Percentiles rank a stretch among this genome's conserved stretches.
These are phyloP conservation scores for Candida endomychidarum DNA, from an alignment of 805 yeast genomes.

Conservation along the genomic window DNA sequence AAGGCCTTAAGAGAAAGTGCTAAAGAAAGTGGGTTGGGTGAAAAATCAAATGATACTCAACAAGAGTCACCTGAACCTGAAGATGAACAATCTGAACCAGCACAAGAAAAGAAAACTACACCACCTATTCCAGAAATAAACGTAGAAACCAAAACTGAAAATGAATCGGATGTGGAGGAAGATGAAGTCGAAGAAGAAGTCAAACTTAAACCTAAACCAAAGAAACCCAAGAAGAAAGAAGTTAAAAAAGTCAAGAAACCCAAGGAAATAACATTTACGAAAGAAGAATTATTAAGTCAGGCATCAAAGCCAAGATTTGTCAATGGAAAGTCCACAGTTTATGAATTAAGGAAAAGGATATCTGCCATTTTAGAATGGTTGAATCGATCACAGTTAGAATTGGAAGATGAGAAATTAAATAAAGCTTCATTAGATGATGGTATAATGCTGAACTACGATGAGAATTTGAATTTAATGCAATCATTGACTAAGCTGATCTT, in stretches of 20 bases:
- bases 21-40: constrained; percentile 2
- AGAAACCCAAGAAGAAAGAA: constrained; percentile 17
- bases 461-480: constrained; percentile 68
- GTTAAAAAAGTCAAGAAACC: constrained; percentile 15
- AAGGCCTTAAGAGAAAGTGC: constrained; percentile 59
- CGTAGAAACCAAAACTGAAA: constrained; percentile 11
- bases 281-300: constrained; percentile 56
- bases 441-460: constrained; percentile 51
- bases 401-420: constrained; percentile 69
- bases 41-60: not conserved
- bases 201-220: constrained; percentile 16
- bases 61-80: not conserved
- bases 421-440: constrained; percentile 49
- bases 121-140: not conserved
- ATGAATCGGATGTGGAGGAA: constrained; percentile 17
- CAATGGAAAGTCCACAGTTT: constrained; percentile 66
- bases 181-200: constrained; percentile 14
- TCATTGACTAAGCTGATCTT: constrained; percentile 67
- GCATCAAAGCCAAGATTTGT: constrained; percentile 86
- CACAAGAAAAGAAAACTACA: constrained; percentile 10
- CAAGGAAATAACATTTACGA: constrained; percentile 18
- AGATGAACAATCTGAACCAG: constrained; percentile 1
- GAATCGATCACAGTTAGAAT: constrained; percentile 80
- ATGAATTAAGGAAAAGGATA: constrained; percentile 85
- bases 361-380: constrained; percentile 90